These are phyloP conservation scores for Kwoniella sp. DNA, from an alignment of 768 basidiomycete genomes.

Conservation along the genomic window DNA sequence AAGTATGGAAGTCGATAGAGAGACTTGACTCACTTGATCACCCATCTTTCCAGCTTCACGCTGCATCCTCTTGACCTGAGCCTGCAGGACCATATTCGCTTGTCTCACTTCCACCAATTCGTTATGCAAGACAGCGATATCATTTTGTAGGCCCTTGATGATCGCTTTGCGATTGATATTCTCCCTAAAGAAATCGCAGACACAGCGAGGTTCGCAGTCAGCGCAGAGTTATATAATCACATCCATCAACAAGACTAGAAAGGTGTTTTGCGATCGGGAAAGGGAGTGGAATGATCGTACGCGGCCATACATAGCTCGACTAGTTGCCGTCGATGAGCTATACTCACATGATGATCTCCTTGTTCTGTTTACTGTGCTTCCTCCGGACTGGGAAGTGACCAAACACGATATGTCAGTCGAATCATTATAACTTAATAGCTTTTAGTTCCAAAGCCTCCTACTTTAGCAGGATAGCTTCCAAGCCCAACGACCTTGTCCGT, in stretches of 20 bases:
- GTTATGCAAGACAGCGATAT: conserved; percentile 25
- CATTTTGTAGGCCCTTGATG: conserved; percentile 32
- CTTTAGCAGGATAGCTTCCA: no score
- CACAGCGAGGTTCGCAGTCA: no score
- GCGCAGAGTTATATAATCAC: no score
- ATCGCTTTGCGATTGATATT: conserved; percentile 25
- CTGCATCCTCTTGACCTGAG: conserved; percentile 20
- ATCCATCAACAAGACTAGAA: no score
- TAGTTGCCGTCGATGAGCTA: neutral
- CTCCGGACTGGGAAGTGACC: conserved; percentile 27
- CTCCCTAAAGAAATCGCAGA: conserved; percentile 7
- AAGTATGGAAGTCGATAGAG: no score
- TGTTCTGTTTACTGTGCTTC: conserved; percentile 43
- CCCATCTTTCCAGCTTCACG: conserved; percentile 6
- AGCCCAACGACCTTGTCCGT: no score
- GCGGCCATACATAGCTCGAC: neutral
- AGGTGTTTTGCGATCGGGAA: no score
- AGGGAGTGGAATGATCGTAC: no score
- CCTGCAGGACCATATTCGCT: conserved; percentile 22
- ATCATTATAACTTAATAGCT: no score
- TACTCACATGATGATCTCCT: conserved; percentile 41
- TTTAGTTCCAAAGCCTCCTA: no score
- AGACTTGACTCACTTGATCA: conserved; percentile 12
- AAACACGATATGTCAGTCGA: conserved; percentile 9
- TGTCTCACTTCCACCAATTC: conserved; percentile 33